A percentile compares a stretch with the other conserved stretches of the same genome.
These are phyloP conservation scores for Hypoxylon sp. DNA, from an alignment of 2,329 filamentous ascomycete genomes.

Conservation along the genomic window DNA sequence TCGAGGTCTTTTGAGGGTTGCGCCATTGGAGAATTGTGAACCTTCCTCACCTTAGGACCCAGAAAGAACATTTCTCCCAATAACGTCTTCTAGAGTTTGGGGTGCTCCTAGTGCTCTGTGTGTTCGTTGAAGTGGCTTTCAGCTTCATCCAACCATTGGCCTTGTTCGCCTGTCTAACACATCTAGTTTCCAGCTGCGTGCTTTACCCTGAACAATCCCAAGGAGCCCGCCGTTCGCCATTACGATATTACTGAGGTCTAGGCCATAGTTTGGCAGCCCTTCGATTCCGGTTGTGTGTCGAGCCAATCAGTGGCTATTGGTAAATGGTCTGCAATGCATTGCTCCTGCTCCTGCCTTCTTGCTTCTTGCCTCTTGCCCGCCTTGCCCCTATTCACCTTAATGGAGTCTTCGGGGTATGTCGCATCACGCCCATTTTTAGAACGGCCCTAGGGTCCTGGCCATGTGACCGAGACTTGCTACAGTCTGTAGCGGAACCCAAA, in stretches of 20 bases:
- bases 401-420: neutral
- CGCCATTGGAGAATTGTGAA: constrained; percentile 4
- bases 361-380: neutral
- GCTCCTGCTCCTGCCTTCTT: neutral
- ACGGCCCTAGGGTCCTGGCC: neutral
- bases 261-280: neutral
- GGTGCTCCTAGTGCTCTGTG: neutral
- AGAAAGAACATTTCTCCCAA: neutral
- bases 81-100: neutral
- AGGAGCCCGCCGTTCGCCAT: neutral
- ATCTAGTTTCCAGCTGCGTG: neutral
- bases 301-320: neutral
- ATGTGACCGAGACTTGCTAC: neutral
- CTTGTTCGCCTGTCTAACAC: neutral
- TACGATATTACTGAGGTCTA: neutral
- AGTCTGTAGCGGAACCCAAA: constrained; percentile 71
- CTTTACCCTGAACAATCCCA: neutral
- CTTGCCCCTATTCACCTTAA: neutral
- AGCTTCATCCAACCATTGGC: neutral
- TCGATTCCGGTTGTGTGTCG: neutral
- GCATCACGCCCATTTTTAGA: neutral
- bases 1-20: constrained; percentile 6
- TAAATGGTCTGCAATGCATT: neutral
- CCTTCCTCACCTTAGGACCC: neutral
- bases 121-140: constrained; percentile 7